phyloP scores from a whole-genome alignment of 257 asterid genomes.

The Euphrasia confusa region DNA sequence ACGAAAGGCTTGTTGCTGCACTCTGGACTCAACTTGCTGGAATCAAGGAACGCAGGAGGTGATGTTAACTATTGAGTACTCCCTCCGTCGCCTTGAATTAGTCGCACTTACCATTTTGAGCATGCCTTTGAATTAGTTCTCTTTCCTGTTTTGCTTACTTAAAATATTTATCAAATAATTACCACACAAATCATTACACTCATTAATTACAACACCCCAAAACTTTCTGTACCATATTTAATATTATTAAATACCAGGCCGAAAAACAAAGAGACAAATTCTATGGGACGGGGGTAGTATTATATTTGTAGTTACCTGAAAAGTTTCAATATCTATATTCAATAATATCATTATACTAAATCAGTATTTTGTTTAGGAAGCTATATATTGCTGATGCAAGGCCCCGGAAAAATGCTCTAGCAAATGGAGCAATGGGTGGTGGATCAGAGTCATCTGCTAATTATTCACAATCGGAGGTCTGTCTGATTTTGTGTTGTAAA shows the following conservation, averaged over 20 bases:
- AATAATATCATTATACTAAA: conserved; percentile 13
- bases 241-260: no score
- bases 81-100: no score
- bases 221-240: no score
- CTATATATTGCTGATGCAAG: conserved; percentile 97
- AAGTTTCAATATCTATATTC: conserved; percentile 9
- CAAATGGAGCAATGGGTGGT: conserved; percentile 99
- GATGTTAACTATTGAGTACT: conserved; percentile 13
- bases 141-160: no score
- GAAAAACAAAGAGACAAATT: no score
- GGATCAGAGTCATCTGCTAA: conserved; percentile 99
- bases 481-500: conserved; percentile 28
- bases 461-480: conserved; percentile 91
- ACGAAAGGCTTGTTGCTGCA: conserved; percentile 89
- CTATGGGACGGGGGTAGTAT: background rate
- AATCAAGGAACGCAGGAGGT: conserved; percentile 69
- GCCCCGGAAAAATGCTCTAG: conserved; percentile 97
- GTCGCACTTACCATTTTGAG: no score
- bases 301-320: conserved; percentile 10
- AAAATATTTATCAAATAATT: no score
- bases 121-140: no score
- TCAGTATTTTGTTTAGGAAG: conserved; percentile 49
- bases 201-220: no score
- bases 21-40: conserved; percentile 78
- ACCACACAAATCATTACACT: no score